Evolutionary conservation across 75 land plant genomes (phyloP).

Genomic region (Picea glauca): DNA sequence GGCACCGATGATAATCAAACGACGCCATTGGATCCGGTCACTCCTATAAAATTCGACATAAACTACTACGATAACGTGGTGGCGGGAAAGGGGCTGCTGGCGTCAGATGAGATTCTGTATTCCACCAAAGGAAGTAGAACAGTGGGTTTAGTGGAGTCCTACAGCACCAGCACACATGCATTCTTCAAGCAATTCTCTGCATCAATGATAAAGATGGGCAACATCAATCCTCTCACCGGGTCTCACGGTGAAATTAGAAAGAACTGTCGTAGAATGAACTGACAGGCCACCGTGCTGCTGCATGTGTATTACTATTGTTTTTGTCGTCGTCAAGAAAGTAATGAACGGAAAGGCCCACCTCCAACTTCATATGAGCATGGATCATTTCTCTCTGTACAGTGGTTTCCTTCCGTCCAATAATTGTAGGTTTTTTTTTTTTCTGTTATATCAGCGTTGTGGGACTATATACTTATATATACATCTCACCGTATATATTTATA

Average conservation of each 20-base stretch:
- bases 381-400: too few species aligned
- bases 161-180: conserved; percentile 33
- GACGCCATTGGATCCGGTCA: conserved; percentile 53
- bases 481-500: too few species aligned
- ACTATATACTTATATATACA: too few species aligned
- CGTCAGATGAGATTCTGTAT: conserved; percentile 50
- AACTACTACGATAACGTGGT: conserved; percentile 62
- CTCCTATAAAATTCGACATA: conserved; percentile 62
- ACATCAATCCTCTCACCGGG: conserved; percentile 21
- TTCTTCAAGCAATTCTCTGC: conserved; percentile 36
- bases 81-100: conserved; percentile 45
- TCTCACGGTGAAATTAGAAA: conserved; percentile 11
- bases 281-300: not conserved
- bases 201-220: conserved; percentile 23
- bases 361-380: too few species aligned
- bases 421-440: too few species aligned
- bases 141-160: conserved; percentile 37
- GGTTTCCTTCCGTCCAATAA: too few species aligned
- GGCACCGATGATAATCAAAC: conserved; percentile 62
- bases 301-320: too few species aligned
- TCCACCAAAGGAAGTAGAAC: conserved; percentile 34
- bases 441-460: too few species aligned
- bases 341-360: too few species aligned
- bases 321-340: too few species aligned
- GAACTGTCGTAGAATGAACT: conserved; percentile 15